Conservation (phyloP, 805 yeast genomes). For the Isabelozyma heimii region DNA sequence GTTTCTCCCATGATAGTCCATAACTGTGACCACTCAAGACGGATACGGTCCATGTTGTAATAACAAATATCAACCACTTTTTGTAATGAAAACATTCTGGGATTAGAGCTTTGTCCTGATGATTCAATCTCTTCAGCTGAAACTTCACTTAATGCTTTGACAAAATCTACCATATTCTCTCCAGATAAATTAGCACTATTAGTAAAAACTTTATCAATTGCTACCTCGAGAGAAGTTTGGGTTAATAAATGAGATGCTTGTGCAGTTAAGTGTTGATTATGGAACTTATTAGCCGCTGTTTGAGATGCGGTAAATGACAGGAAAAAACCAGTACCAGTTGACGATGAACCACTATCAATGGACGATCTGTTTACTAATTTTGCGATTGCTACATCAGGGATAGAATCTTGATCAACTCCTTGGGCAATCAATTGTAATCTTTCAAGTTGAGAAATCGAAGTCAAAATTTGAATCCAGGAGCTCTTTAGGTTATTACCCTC, state of each 20-base stretch:
- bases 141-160: constrained; percentile 80
- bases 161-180: constrained; percentile 82
- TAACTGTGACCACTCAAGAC: constrained; percentile 93
- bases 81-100: constrained; percentile 88
- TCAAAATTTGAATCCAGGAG: constrained; percentile 83
- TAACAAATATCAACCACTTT: constrained; percentile 97
- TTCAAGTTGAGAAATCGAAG: constrained; percentile 86
- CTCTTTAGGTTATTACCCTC: constrained; percentile 70
- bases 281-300: constrained; percentile 66
- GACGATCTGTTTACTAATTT: constrained; percentile 57
- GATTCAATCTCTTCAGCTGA: constrained; percentile 89
- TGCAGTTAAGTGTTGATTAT: constrained; percentile 63
- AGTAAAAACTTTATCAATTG: constrained; percentile 84
- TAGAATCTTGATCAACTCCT: constrained; percentile 77
- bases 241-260: constrained; percentile 56
- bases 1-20: constrained; percentile 94
- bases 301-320: constrained; percentile 63
- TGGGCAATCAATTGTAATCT: constrained; percentile 83
- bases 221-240: constrained; percentile 69
- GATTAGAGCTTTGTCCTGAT: constrained; percentile 75
- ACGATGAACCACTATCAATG: constrained; percentile 49
- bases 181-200: constrained; percentile 79
- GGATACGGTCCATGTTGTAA: constrained; percentile 93
- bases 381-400: constrained; percentile 84
- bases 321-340: constrained; percentile 45